Evolutionary conservation across 768 basidiomycete species (phyloP).

Genomic region (Tulasnella sp.): DNA sequence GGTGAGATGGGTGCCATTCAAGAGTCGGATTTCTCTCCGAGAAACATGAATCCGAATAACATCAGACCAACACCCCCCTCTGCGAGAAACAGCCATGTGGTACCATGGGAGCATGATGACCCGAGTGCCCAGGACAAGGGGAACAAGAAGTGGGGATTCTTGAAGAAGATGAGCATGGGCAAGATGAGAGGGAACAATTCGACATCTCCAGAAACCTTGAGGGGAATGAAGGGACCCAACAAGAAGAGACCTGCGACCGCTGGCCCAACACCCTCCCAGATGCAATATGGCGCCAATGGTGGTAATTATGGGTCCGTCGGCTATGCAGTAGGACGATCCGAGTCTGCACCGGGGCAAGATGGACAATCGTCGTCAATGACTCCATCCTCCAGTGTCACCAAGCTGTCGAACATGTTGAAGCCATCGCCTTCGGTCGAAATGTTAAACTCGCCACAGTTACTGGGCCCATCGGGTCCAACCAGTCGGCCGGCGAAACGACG

Average conservation of each 20-base stretch:
- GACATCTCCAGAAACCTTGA: background rate
- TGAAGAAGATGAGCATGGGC: constrained; percentile 96
- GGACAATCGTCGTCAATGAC: background rate
- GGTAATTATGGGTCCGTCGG: no score
- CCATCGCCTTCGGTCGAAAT: background rate
- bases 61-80: constrained; percentile 3
- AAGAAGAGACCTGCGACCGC: constrained; percentile 8
- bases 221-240: background rate
- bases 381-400: background rate
- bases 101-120: background rate
- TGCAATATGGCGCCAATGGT: background rate
- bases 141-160: constrained; percentile 80
- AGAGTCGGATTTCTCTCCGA: background rate
- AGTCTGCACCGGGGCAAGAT: background rate
- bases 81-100: background rate
- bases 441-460: background rate
- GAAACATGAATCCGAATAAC: background rate
- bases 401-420: background rate
- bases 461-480: constrained; percentile 9
- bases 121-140: constrained; percentile 32
- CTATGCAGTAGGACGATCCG: no score
- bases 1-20: no score
- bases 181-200: constrained; percentile 44
- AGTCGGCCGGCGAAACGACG: constrained; percentile 54
- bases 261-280: background rate